A percentile compares a stretch with the other conserved stretches of the same genome.
Conservation (phyloP, 1,284 basidiomycete genomes). For the Somion occarium region DNA sequence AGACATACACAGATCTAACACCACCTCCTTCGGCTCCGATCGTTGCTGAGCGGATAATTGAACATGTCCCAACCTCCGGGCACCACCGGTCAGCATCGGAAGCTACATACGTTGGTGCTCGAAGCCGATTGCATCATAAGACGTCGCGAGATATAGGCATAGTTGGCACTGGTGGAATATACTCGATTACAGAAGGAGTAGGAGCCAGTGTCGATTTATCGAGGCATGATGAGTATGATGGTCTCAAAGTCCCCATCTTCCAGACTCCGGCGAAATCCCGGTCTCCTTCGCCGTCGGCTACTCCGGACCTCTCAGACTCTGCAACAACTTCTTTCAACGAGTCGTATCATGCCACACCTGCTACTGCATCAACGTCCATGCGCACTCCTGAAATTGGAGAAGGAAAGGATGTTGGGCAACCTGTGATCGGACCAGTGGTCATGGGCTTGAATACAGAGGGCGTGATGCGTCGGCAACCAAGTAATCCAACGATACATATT, state of each 20-base stretch:
- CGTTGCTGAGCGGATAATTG: slow-evolving; percentile 19
- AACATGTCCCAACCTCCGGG: slow-evolving; percentile 11
- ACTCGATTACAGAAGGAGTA: slow-evolving; percentile 8
- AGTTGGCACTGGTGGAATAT: slow-evolving; percentile 36
- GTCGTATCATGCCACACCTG: slow-evolving; percentile 10
- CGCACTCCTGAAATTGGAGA: slow-evolving; percentile 56
- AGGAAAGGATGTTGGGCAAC: slow-evolving; percentile 48
- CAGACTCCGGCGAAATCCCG: slow-evolving; percentile 45
- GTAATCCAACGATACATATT: slow-evolving; percentile 10
- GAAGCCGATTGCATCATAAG: slow-evolving; percentile 28
- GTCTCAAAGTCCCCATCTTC: slow-evolving; percentile 39
- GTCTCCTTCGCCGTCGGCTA: slow-evolving; percentile 39
- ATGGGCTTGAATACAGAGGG: slow-evolving; percentile 34
- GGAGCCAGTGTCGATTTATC: background rate
- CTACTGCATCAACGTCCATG: slow-evolving; percentile 18
- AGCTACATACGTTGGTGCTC: slow-evolving; percentile 23
- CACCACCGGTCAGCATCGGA: slow-evolving; percentile 48
- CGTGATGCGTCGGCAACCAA: slow-evolving; percentile 14
- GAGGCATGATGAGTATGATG: slow-evolving; percentile 12
- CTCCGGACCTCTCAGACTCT: slow-evolving; percentile 29
- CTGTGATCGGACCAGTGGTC: slow-evolving; percentile 55
- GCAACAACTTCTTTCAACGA: slow-evolving; percentile 15
- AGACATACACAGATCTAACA: slow-evolving; percentile 43
- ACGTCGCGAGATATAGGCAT: slow-evolving; percentile 54
- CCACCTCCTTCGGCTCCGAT: slow-evolving; percentile 46